Evolutionary conservation across 2,329 filamentous ascomycete species (phyloP).

Genomic region (Fusarium lateritium): DNA sequence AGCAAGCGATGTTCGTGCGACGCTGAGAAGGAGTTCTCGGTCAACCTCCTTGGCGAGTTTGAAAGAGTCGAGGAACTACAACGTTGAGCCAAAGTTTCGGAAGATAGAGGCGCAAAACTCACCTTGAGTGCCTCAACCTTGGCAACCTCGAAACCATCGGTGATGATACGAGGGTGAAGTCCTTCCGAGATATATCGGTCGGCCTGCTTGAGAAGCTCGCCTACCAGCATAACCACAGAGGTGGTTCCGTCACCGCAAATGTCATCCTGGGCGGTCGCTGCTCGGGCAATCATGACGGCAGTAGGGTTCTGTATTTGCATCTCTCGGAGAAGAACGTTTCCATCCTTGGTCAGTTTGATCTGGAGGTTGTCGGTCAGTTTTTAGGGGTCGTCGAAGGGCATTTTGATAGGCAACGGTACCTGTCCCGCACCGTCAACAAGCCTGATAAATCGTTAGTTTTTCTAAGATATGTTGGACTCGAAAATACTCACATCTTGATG

Average conservation of each 20-base stretch:
- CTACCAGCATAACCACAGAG: conserved; percentile 93
- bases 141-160: conserved; percentile 96
- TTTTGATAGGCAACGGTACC: conserved; percentile 60
- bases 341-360: conserved; percentile 99
- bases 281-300: conserved; percentile 85
- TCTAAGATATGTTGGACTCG: not conserved
- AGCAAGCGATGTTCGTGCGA: conserved; percentile 92
- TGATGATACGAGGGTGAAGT: conserved; percentile 96
- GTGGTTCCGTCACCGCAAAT: conserved; percentile 99
- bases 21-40: conserved; percentile 91
- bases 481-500: conserved; percentile 84
- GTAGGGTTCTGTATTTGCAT: conserved; percentile 99
- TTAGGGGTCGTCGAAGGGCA: conserved; percentile 48
- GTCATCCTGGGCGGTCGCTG: conserved; percentile 97
- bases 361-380: conserved; percentile 59
- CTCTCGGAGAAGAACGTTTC: conserved; percentile 84
- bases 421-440: conserved; percentile 79
- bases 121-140: conserved; percentile 94
- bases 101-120: conserved; percentile 19
- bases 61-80: conserved; percentile 91
- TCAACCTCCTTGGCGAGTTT: conserved; percentile 92
- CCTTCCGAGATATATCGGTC: conserved; percentile 96
- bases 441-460: conserved; percentile 59
- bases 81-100: conserved; percentile 22
- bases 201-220: conserved; percentile 97